Conservation (phyloP, 805 yeast genomes). For the Scheffersomyces stipitis region DNA sequence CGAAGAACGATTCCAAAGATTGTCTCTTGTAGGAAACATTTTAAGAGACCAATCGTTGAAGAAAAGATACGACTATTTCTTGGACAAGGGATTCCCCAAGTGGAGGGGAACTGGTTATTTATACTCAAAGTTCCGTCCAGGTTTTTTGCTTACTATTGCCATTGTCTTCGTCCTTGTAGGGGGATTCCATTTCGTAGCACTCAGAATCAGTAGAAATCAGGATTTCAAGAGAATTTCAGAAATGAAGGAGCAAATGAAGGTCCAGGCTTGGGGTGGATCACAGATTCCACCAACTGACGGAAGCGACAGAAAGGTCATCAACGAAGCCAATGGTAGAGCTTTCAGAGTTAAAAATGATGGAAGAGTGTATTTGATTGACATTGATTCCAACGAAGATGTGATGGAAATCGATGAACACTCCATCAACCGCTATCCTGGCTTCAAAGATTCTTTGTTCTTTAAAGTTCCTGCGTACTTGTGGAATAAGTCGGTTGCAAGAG, state of each 20-base stretch:
- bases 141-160: slow-evolving; percentile 48
- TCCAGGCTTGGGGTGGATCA: slow-evolving; percentile 57
- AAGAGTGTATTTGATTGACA: slow-evolving; percentile 50
- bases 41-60: slow-evolving; percentile 55
- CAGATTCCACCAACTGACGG: slow-evolving; percentile 51
- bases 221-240: slow-evolving; percentile 56
- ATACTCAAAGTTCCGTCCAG: slow-evolving; percentile 70
- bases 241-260: slow-evolving; percentile 52
- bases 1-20: slow-evolving; percentile 71
- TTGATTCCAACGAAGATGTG: slow-evolving; percentile 34
- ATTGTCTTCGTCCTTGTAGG: slow-evolving; percentile 54
- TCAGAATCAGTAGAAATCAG: slow-evolving; percentile 54
- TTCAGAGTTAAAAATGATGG: slow-evolving; percentile 61
- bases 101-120: slow-evolving; percentile 70
- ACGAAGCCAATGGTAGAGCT: slow-evolving; percentile 46
- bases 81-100: slow-evolving; percentile 80
- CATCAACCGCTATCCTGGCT: slow-evolving; percentile 44
- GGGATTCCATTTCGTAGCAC: slow-evolving; percentile 56
- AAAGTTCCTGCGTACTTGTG: slow-evolving; percentile 43
- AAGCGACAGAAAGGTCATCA: slow-evolving; percentile 41
- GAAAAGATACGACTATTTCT: slow-evolving; percentile 80
- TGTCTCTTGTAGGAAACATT: slow-evolving; percentile 74
- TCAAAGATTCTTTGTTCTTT: slow-evolving; percentile 48
- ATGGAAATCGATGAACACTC: slow-evolving; percentile 48
- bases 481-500: slow-evolving; percentile 45